Base-by-base conservation (phyloP, 1,284 basidiomycete species). In the Trichosporon inkin region DNA sequence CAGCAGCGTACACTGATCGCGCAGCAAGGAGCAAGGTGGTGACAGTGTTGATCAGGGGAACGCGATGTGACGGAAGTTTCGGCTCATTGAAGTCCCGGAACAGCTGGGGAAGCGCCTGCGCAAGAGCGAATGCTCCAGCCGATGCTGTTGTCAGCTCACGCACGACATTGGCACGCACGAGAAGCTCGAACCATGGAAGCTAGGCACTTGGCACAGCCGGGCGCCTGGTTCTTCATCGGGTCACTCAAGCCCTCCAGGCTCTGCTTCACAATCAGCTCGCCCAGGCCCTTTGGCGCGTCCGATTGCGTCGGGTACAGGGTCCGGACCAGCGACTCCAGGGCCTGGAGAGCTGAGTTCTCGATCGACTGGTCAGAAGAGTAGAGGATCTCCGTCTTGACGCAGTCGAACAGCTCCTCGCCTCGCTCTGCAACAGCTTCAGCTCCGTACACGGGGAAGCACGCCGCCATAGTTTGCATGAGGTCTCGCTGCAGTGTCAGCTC, bases 341-440 rank as follows among this genome's bases (percentile, higher is more conserved):
- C 83, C 44, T 82, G 81, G 35, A 95, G 79, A 0, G 92, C 88
- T 53, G 85, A 83, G 44, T 81, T 80, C 72, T 93, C 89, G 10
- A 89, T 89, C 17, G 83, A 76, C 6, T 78, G 60, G 72, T 96
- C 91, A 5, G 86, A 88, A 0, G 93, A 90, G 81, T 95, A 92
- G 75, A 95, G 89, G 32, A 96, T 88, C 91, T 96, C 93, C 17
- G 95, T 82, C 71, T 90, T 93, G 35, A 96, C 77, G 1, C 86
- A 82, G 73, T 88, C 92, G 90, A 92, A 95, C 20, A 96, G 78
- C 63, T 91, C 88, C 2, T 82, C 82, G 0, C 87, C 88, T 62
- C 84, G 84, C 19, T 83, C 82, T 10, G 82, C 81, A 6, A 86
- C 85, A 1, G 86, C 78, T 1, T 78, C 76, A 0, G 84, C 70